Percentiles rank a stretch among this genome's conserved stretches.
Evolutionary conservation across 192 early-diverging fungal species (phyloP).

Genomic region (Chytriomyces hyalinus): DNA sequence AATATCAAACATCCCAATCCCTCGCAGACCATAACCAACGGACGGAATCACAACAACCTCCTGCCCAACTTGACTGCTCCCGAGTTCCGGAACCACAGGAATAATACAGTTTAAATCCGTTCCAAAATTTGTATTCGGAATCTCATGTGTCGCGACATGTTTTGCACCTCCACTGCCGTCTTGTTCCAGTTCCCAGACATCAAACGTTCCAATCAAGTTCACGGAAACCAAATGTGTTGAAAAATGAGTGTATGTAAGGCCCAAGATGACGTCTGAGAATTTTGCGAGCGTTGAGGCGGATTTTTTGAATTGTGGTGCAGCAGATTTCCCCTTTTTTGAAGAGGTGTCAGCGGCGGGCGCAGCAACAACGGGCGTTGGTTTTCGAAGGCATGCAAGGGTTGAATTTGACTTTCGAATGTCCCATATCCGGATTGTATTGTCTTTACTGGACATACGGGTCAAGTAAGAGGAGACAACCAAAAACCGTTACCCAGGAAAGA

Average conservation of each 20-base stretch:
- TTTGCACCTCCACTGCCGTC: conserved; percentile 50
- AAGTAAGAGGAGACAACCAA: conserved; percentile 8
- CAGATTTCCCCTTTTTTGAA: conserved; percentile 66
- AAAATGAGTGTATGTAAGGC: neutral
- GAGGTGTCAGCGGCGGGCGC: conserved; percentile 64
- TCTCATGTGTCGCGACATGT: conserved; percentile 28
- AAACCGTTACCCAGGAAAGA: conserved; percentile 13
- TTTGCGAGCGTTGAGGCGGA: conserved; percentile 44
- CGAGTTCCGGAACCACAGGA: conserved; percentile 53
- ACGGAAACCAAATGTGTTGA: neutral
- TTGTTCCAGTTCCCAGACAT: neutral
- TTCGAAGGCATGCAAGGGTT: conserved; percentile 51
- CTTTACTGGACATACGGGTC: conserved; percentile 47
- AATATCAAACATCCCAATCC: conserved; percentile 65
- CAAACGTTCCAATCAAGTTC: neutral
- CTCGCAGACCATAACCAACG: conserved; percentile 33
- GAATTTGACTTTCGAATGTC: conserved; percentile 80
- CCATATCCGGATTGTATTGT: conserved; percentile 78
- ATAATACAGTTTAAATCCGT: conserved; percentile 57
- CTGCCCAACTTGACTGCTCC: neutral
- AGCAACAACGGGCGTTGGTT: conserved; percentile 65
- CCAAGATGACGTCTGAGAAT: neutral
- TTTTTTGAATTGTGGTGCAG: conserved; percentile 72
- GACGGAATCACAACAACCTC: conserved; percentile 8
- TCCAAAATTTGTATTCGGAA: conserved; percentile 34